Percentiles rank a stretch among this genome's conserved stretches.
phyloP scores from a whole-genome alignment of 1,284 basidiomycete genomes.

The Rhodotorula mucilaginosa region DNA sequence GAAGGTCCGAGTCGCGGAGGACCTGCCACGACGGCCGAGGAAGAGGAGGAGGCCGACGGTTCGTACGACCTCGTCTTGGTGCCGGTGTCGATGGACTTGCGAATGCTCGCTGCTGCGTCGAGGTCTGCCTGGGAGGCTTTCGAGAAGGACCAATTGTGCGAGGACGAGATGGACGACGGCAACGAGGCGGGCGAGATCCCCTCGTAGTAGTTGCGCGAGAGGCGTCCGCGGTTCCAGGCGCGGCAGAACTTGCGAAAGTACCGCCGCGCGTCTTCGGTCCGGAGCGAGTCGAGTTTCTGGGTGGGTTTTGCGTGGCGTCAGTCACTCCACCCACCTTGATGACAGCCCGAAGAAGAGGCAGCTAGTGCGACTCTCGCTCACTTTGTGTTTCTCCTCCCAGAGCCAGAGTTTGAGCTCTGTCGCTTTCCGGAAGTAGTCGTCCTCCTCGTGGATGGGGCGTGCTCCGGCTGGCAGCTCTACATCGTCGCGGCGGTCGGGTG shows the following conservation, averaged over 20 bases:
- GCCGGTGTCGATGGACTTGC: constrained; percentile 35
- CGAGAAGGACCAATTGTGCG: constrained; percentile 32
- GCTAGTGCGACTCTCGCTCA: neutral
- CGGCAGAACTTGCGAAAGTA: constrained; percentile 34
- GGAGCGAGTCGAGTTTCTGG: constrained; percentile 28
- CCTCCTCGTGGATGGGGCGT: constrained; percentile 13
- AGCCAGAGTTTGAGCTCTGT: constrained; percentile 39
- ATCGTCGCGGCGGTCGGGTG: neutral
- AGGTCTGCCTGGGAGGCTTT: constrained; percentile 38
- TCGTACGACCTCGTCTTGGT: constrained; percentile 18
- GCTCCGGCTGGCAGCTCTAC: constrained; percentile 12
- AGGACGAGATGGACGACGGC: constrained; percentile 28
- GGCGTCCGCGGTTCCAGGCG: constrained; percentile 27
- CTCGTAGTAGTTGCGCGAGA: constrained; percentile 33
- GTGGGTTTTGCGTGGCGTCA: neutral
- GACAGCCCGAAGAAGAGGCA: neutral
- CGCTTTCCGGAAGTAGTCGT: constrained; percentile 34
- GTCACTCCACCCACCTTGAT: neutral
- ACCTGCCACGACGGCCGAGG: neutral
- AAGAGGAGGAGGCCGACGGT: neutral
- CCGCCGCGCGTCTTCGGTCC: constrained; percentile 27
- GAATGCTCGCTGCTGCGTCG: constrained; percentile 34
- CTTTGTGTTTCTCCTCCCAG: constrained; percentile 36
- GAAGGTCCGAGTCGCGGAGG: constrained; percentile 19
- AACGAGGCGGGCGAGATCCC: constrained; percentile 35